Conservation (phyloP, 495 filamentous ascomycete species). For the Neurospora hispaniola region DNA sequence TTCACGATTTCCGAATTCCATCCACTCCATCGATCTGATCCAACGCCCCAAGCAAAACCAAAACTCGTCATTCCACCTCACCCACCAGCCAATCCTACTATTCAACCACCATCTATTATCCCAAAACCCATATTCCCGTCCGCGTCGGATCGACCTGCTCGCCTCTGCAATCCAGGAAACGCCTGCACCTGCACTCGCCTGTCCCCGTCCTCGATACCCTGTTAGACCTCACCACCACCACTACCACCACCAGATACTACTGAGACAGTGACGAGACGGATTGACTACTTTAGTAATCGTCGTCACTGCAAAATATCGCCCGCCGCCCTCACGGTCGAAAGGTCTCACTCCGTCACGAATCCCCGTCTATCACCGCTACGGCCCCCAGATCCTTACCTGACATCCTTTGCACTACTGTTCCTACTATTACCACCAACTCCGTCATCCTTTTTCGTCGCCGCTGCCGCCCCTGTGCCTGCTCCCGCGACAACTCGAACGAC, state of each 20-base stretch:
- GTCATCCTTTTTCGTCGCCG: background rate
- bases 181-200: background rate
- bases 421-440: background rate
- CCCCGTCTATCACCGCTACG: background rate
- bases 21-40: background rate
- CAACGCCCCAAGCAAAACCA: background rate
- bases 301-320: background rate
- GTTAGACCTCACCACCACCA: background rate
- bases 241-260: background rate
- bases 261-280: background rate
- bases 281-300: background rate
- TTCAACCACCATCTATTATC: background rate
- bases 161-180: background rate
- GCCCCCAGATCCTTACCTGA: background rate
- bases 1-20: slow-evolving; percentile 6
- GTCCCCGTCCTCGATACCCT: background rate
- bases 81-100: background rate
- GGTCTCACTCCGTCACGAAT: background rate
- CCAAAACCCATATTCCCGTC: background rate
- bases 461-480: background rate
- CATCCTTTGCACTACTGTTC: background rate
- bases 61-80: background rate
- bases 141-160: background rate
- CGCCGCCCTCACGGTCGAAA: background rate
- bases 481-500: background rate